Evolutionary conservation across 305 asterid species (phyloP).

Genomic region (Solanum hybrid): DNA sequence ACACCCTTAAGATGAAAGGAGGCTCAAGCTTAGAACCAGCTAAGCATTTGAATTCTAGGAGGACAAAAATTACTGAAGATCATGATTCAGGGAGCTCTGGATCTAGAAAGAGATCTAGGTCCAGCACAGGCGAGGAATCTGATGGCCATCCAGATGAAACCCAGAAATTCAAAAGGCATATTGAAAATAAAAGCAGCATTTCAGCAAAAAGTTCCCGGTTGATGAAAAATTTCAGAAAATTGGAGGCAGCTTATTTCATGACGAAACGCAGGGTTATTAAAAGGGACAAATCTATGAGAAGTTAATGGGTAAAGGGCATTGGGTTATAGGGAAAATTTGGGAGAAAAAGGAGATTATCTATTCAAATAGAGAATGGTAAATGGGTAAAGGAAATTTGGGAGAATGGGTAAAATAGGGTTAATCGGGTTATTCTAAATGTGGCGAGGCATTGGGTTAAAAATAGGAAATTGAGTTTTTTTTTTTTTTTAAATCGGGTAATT

Average conservation of each 20-base stretch:
- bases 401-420: too few species aligned
- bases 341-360: too few species aligned
- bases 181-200: slow-evolving; percentile 29
- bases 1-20: slow-evolving; percentile 40
- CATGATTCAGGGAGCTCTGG: slow-evolving; percentile 54
- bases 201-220: slow-evolving; percentile 53
- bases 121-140: slow-evolving; percentile 35
- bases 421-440: too few species aligned
- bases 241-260: slow-evolving; percentile 82
- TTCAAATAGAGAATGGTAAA: too few species aligned
- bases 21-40: slow-evolving; percentile 26
- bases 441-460: too few species aligned
- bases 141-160: slow-evolving; percentile 24
- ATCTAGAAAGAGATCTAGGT: slow-evolving; percentile 67
- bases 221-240: slow-evolving; percentile 71
- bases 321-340: too few species aligned
- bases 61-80: slow-evolving; percentile 24
- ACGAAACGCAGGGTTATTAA: slow-evolving; percentile 46
- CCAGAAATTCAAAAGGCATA: slow-evolving; percentile 26
- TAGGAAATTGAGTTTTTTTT: too few species aligned
- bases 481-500: too few species aligned
- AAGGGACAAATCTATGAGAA: slow-evolving; percentile 23
- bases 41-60: slow-evolving; percentile 26
- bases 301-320: too few species aligned
- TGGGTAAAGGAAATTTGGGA: too few species aligned